phyloP scores from a whole-genome alignment of 129 eudicot genomes.

The Escallonia herrerae region DNA sequence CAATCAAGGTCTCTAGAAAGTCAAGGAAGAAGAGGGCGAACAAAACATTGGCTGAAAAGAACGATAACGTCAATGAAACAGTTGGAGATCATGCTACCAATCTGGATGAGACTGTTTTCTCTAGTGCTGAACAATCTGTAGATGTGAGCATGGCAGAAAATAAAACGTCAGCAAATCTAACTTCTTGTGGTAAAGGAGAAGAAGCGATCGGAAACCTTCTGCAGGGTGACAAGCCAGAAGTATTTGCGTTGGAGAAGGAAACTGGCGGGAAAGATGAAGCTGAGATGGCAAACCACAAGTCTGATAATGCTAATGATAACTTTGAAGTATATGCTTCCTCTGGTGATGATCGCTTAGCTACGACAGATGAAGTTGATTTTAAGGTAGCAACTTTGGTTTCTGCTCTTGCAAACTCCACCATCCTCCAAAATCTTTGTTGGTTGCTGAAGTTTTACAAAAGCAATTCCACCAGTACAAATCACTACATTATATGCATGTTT shows the following conservation, averaged over 20 bases:
- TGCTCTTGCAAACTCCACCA: slow-evolving; percentile 71
- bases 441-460: slow-evolving; percentile 75
- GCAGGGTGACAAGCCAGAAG: slow-evolving; percentile 33
- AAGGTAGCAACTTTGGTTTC: slow-evolving; percentile 67
- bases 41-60: slow-evolving; percentile 32
- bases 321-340: slow-evolving; percentile 57
- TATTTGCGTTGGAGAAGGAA: slow-evolving; percentile 17
- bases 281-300: slow-evolving; percentile 25
- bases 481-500: slow-evolving; percentile 65
- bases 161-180: slow-evolving; percentile 19
- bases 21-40: slow-evolving; percentile 55
- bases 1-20: slow-evolving; percentile 70
- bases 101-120: slow-evolving; percentile 22
- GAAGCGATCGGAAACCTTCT: slow-evolving; percentile 15
- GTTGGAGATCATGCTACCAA: slow-evolving; percentile 27
- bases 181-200: slow-evolving; percentile 26
- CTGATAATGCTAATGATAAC: slow-evolving; percentile 26
- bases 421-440: slow-evolving; percentile 80
- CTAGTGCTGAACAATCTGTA: slow-evolving; percentile 32
- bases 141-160: slow-evolving; percentile 20
- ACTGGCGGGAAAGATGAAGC: slow-evolving; percentile 20
- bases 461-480: slow-evolving; percentile 78
- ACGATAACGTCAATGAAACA: slow-evolving; percentile 29
- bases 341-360: slow-evolving; percentile 52
- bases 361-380: slow-evolving; percentile 79